A percentile compares a stretch with the other conserved stretches of the same genome.
phyloP scores from a whole-genome alignment of 768 basidiomycete genomes.

The Phanerochaete sordida region DNA sequence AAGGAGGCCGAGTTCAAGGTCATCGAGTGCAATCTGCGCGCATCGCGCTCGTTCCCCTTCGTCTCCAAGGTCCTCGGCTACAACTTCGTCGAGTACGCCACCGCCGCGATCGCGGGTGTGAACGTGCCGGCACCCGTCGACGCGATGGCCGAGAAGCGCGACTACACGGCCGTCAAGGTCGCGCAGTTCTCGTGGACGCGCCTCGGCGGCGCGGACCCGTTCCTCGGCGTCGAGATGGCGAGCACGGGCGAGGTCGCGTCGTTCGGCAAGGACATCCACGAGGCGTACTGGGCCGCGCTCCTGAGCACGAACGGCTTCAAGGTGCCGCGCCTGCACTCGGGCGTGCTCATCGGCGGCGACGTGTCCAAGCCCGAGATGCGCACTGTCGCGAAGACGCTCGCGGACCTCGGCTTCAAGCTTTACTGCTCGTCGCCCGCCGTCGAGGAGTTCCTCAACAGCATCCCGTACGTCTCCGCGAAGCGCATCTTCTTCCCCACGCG shows the following conservation, averaged over 20 bases:
- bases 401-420: constrained; percentile 91
- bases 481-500: constrained; percentile 95
- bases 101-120: constrained; percentile 79
- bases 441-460: constrained; percentile 75
- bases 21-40: constrained; percentile 98
- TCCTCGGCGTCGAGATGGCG: constrained; percentile 97
- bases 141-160: constrained; percentile 82
- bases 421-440: constrained; percentile 82
- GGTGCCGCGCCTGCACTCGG: constrained; percentile 77
- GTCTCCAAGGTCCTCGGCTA: constrained; percentile 97
- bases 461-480: constrained; percentile 77
- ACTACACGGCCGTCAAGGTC: constrained; percentile 96
- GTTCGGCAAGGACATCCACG: constrained; percentile 90
- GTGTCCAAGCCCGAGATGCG: constrained; percentile 83
- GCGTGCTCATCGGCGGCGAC: constrained; percentile 92
- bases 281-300: constrained; percentile 95
- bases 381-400: constrained; percentile 73
- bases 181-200: constrained; percentile 99
- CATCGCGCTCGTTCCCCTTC: constrained; percentile 98
- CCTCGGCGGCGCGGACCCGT: constrained; percentile 92
- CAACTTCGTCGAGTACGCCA: constrained; percentile 95
- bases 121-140: constrained; percentile 90
- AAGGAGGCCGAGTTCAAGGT: constrained; percentile 82
- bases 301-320: constrained; percentile 96
- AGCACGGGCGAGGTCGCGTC: constrained; percentile 97